Evolutionary conservation across 805 yeast species (phyloP), one percentile per base, ranked within the genome.

Genomic region (Candida palmyrensis): DNA sequence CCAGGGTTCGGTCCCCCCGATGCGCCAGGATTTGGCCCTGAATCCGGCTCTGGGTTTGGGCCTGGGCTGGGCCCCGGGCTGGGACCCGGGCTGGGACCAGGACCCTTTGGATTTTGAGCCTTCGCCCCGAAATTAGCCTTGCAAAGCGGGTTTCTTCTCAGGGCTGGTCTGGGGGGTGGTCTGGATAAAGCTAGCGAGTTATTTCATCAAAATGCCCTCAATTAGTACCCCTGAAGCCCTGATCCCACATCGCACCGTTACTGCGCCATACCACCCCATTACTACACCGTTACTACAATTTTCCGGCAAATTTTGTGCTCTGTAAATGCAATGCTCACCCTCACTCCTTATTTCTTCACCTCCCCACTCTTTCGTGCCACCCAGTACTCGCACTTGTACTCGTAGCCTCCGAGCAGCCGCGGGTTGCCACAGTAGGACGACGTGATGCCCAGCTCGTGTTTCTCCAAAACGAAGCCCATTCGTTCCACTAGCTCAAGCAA

Each of bases 361-460:
- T n/a, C n/a, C n/a, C n/a, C n/a, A n/a, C n/a, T 38, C 44, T 62
- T 71, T 25, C 43, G 51, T 36, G 81, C 79, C 2, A 80, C 75
- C 88, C 88, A 82, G 45, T 59, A 82, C 38, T 79, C 83, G 46
- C 88, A 79, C 16, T 71, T 59, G 46, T 80, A 82, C 4, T 51
- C 52, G 65, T 71, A 81, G 1, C 67, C 61, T 0, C 82, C 82
- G 45, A 79, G 54, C 1, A 76, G 53, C 32, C 55, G 48, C 0
- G 48, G 44, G 44, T 79, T 83, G 2, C 68, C 58, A 11, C 80
- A 70, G 47, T 83, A 83, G 0, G 71, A 62, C 6, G 78, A 57
- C 12, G 64, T 57, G 9, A 78, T 60, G 1, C 51, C 66, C 1
- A 65, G 51, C 39, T 69, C 73, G 20, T 57, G 60, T 33, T 70